Percentiles rank a stretch among this genome's conserved stretches.
Conservation (phyloP, 257 asterid genomes). For the Forsythia viridissima region DNA sequence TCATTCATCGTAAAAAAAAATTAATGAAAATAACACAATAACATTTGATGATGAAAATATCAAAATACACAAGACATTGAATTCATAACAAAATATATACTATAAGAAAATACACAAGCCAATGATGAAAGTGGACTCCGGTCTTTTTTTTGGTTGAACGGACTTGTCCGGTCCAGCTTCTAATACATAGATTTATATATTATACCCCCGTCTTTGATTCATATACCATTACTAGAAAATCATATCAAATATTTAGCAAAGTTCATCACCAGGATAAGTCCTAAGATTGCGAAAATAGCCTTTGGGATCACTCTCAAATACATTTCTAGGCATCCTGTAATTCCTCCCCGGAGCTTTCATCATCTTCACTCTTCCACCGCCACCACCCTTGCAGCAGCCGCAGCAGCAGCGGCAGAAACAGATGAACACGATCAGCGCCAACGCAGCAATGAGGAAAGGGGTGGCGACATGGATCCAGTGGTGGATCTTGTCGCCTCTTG, state of each 20-base stretch:
- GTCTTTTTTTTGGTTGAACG: no score
- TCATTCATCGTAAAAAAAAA: no score
- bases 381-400: conserved; percentile 14
- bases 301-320: conserved; percentile 29
- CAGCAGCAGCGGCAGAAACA: conserved; percentile 29
- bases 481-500: conserved; percentile 35
- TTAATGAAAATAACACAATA: no score
- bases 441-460: conserved; percentile 12
- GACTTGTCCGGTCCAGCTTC: no score
- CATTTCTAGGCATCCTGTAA: conserved; percentile 25
- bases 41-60: no score
- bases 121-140: no score
- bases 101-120: no score
- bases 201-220: no score
- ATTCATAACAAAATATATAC: no score
- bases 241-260: conserved; percentile 13
- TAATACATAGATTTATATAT: no score
- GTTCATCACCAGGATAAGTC: conserved; percentile 27
- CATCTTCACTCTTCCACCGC: conserved; percentile 24
- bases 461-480: conserved; percentile 24
- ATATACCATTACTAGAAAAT: background rate
- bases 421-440: conserved; percentile 1
- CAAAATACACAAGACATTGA: no score
- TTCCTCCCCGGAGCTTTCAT: conserved; percentile 51
- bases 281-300: conserved; percentile 38